These are phyloP conservation scores for Tetrahymena thermophila DNA, from an alignment of 73 alveolate species.

Conservation along the genomic window DNA sequence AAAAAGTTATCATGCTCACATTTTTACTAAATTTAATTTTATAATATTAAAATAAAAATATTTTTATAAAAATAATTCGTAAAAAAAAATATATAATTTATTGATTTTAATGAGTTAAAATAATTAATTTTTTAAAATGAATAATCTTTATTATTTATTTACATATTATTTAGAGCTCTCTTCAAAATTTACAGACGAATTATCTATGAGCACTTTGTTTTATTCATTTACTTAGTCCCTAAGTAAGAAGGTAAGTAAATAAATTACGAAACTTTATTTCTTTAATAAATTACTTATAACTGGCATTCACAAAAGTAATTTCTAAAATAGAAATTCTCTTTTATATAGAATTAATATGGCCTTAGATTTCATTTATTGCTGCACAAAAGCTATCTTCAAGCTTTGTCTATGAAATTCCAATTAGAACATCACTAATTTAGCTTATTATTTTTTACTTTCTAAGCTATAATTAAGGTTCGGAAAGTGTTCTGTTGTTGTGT, in stretches of 20 bases:
- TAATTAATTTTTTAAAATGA: neutral
- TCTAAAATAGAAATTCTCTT: neutral
- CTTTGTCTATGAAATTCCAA: neutral
- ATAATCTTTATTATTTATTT: too few species aligned
- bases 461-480: neutral
- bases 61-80: neutral
- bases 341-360: neutral
- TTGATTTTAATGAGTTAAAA: neutral
- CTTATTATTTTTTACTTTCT: neutral
- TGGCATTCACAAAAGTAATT: neutral
- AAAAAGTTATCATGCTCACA: neutral
- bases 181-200: neutral
- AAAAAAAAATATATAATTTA: neutral
- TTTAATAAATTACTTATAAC: neutral
- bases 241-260: neutral
- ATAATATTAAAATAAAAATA: neutral
- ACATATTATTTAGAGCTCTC: neutral
- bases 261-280: neutral
- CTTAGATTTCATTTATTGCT: neutral
- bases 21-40: neutral
- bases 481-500: neutral
- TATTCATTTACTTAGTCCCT: neutral
- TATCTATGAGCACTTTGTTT: neutral
- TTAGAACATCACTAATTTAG: neutral
- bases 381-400: neutral